These are phyloP conservation scores for Pisolithus marmoratus DNA, from an alignment of 768 basidiomycete genomes.

Conservation along the genomic window DNA sequence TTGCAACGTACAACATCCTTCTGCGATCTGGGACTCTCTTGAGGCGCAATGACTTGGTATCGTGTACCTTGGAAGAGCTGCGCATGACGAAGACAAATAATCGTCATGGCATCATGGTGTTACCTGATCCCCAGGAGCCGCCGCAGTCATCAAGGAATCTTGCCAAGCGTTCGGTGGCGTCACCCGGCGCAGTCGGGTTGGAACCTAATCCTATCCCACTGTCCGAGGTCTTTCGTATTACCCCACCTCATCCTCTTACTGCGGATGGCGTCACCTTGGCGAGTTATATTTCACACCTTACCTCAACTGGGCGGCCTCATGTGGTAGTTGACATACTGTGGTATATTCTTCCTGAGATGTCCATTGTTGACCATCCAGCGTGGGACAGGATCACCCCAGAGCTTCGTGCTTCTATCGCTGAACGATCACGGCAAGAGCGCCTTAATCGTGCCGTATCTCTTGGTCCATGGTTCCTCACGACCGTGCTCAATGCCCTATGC, in stretches of 20 bases:
- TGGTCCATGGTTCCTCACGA: constrained; percentile 57
- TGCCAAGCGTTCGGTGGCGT: background rate
- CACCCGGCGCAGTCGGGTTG: background rate
- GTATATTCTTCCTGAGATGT: constrained; percentile 50
- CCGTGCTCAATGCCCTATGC: constrained; percentile 53
- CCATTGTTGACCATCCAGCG: constrained; percentile 33
- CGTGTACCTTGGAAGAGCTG: constrained; percentile 33
- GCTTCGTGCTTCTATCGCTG: constrained; percentile 22
- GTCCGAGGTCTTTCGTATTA: constrained; percentile 9
- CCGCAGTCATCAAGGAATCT: background rate
- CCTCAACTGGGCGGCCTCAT: constrained; percentile 41
- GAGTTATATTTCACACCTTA: constrained; percentile 47
- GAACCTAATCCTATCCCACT: background rate
- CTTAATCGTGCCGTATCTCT: constrained; percentile 40
- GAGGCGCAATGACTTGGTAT: constrained; percentile 38
- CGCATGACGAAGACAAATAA: constrained; percentile 17
- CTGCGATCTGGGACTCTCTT: constrained; percentile 50
- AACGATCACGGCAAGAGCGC: constrained; percentile 22
- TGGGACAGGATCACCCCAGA: constrained; percentile 25
- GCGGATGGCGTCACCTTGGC: constrained; percentile 46
- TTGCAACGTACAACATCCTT: constrained; percentile 53
- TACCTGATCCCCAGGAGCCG: constrained; percentile 1
- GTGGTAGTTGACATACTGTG: constrained; percentile 45
- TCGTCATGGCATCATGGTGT: constrained; percentile 20
- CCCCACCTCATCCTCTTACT: constrained; percentile 13